Conservation (phyloP, 1,284 basidiomycete genomes). For the Papiliotrema terrestris region DNA sequence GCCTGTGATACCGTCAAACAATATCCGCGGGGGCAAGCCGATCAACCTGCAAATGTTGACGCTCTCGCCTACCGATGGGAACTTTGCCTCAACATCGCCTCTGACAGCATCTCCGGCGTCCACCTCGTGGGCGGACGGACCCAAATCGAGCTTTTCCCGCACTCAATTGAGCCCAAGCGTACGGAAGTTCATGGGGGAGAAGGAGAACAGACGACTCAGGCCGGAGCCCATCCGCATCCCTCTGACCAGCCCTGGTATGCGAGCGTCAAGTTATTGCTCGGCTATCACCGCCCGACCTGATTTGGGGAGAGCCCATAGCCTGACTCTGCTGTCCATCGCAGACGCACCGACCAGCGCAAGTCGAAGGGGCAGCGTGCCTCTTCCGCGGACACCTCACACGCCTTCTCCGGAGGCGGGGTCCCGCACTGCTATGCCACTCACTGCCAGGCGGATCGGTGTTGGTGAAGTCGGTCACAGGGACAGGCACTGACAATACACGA, state of each 20-base stretch:
- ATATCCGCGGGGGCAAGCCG: background rate
- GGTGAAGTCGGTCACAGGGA: background rate
- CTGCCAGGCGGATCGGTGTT: background rate
- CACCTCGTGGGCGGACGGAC: background rate
- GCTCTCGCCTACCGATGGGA: background rate
- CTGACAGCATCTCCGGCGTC: background rate
- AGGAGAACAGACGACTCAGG: background rate
- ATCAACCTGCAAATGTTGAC: background rate
- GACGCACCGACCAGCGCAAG: too few species aligned
- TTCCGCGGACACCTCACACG: background rate
- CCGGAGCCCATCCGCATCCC: background rate
- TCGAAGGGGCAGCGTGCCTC: conserved; percentile 1
- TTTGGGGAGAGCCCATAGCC: too few species aligned
- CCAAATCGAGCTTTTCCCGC: background rate
- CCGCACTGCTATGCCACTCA: conserved; percentile 1
- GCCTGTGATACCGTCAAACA: background rate
- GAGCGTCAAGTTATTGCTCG: too few species aligned
- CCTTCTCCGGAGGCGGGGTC: background rate
- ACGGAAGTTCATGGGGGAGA: background rate
- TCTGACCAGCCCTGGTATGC: background rate
- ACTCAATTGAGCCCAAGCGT: background rate
- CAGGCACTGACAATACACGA: too few species aligned
- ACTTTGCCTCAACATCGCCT: background rate
- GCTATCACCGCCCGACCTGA: too few species aligned
- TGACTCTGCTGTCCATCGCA: too few species aligned